phyloP scores from a whole-genome alignment of 1,284 basidiomycete species.

The Tilletia walkeri region DNA sequence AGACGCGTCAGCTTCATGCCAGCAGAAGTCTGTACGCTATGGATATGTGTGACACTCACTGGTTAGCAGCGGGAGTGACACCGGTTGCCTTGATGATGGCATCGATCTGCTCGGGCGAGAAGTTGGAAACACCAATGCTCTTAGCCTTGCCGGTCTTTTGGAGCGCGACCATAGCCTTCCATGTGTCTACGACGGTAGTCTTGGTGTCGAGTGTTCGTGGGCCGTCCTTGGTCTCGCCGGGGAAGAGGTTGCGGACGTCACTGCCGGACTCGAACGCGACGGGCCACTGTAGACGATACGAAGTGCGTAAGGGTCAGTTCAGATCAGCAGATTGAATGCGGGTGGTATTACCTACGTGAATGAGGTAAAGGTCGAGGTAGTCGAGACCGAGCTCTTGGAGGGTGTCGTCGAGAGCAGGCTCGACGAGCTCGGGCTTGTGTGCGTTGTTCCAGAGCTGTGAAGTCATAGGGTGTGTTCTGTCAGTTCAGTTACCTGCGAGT shows the following conservation, averaged over 20 bases:
- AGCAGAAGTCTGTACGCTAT: not conserved
- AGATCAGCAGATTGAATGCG: not conserved
- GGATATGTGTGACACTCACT: conserved; percentile 56
- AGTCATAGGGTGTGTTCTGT: no score
- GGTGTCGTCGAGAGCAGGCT: conserved; percentile 56
- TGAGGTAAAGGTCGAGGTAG: conserved; percentile 62
- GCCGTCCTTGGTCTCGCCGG: conserved; percentile 61
- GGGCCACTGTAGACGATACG: conserved; percentile 64
- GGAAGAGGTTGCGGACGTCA: conserved; percentile 59
- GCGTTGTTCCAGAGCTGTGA: conserved; percentile 65
- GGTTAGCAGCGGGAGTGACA: conserved; percentile 74
- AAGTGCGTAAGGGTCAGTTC: not conserved
- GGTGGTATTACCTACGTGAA: conserved; percentile 61
- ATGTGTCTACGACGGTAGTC: conserved; percentile 71
- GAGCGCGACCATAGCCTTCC: conserved; percentile 74
- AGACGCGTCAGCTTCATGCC: not conserved
- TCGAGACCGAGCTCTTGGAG: conserved; percentile 55
- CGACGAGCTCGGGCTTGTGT: conserved; percentile 59
- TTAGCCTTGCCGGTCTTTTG: conserved; percentile 52
- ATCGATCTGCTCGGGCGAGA: conserved; percentile 67
- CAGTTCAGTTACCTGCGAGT: no score
- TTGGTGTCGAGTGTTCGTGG: conserved; percentile 64
- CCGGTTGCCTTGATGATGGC: conserved; percentile 73
- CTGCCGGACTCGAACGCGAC: conserved; percentile 57
- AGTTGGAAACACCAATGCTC: conserved; percentile 67